phyloP scores from a whole-genome alignment of 345 rosid genomes.

The Gossypium anomalum region DNA sequence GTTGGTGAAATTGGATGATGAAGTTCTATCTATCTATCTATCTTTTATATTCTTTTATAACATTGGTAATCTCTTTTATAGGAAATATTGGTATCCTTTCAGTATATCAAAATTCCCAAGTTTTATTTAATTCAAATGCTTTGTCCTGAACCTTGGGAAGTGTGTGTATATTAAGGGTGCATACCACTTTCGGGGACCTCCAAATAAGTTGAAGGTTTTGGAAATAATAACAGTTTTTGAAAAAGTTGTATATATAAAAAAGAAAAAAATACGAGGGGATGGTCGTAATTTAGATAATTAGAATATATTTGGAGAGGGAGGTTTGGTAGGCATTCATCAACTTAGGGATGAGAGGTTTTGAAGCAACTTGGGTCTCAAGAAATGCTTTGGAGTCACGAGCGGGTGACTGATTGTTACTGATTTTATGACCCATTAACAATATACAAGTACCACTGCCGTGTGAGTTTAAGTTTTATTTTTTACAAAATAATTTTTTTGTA shows the following conservation, averaged over 20 bases:
- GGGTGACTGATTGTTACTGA: slow-evolving; percentile 25
- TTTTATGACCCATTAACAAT: slow-evolving; percentile 13
- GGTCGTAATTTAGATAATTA: slow-evolving; percentile 7
- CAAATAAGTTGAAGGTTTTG: neutral
- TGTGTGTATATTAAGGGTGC: neutral
- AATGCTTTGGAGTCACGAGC: slow-evolving; percentile 26
- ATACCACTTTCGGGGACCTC: neutral
- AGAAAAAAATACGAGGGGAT: neutral
- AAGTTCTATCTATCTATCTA: slow-evolving; percentile 38
- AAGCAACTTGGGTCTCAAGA: slow-evolving; percentile 37
- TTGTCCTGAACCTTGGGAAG: neutral
- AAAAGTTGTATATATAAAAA: neutral
- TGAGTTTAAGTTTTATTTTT: no score
- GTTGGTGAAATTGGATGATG: slow-evolving; percentile 51
- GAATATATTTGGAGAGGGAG: neutral
- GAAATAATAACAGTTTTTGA: neutral
- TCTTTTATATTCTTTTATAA: neutral
- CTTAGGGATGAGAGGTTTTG: slow-evolving; percentile 10
- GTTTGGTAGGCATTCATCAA: slow-evolving; percentile 4
- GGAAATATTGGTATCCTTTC: neutral
- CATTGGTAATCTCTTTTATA: neutral
- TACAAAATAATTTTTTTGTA: fast-evolving
- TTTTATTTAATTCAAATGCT: neutral
- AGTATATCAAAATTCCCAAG: neutral
- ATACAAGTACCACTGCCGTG: neutral